Evolutionary conservation across 1,284 basidiomycete species (phyloP).

Genomic region (Apiotrichum mycotoxinovorans): DNA sequence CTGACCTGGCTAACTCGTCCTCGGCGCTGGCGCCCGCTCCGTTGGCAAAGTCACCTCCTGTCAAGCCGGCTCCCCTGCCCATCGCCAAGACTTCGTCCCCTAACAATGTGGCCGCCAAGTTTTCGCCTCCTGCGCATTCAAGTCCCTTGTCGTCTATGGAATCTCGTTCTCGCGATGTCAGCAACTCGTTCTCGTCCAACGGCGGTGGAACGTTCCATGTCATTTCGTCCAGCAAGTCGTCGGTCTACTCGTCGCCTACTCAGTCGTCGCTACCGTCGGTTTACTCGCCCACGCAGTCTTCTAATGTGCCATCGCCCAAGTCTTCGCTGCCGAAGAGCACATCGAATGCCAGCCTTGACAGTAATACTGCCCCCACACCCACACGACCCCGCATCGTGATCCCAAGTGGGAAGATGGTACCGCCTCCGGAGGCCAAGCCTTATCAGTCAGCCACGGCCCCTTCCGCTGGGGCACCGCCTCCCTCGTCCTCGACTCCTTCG

Average conservation of each 20-base stretch:
- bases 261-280: background rate
- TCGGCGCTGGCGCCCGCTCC: background rate
- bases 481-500: background rate
- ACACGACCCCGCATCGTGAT: conserved; percentile 1
- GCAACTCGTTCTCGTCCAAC: background rate
- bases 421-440: background rate
- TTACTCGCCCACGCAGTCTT: no score
- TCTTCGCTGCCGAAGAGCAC: background rate
- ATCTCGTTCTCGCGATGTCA: background rate
- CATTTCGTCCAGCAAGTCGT: background rate
- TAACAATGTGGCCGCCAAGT: background rate
- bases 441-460: background rate
- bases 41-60: background rate
- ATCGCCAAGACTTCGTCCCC: background rate
- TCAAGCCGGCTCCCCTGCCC: background rate
- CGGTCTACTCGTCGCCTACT: background rate
- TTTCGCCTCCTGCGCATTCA: background rate
- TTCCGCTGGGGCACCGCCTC: background rate
- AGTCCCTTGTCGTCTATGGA: background rate
- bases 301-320: background rate
- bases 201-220: conserved; percentile 1
- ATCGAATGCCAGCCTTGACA: background rate
- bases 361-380: background rate
- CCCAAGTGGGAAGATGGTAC: background rate
- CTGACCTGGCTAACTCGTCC: no score